Conservation (phyloP, 1,284 basidiomycete species). For the Ustilago esculenta region DNA sequence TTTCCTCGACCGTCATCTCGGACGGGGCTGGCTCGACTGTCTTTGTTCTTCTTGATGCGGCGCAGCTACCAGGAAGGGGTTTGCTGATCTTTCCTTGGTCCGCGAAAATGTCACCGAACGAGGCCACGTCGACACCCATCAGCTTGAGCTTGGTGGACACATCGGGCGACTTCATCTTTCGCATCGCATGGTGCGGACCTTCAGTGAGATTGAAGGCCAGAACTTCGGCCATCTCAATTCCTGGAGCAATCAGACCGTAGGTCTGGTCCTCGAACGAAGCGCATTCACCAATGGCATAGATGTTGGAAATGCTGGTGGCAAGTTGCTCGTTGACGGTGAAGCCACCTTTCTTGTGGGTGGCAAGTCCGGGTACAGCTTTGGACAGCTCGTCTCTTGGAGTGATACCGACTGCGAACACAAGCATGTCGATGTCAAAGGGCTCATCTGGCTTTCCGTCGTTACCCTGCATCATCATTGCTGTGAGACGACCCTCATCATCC, state of each 20-base stretch:
- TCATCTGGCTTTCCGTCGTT: constrained; percentile 61
- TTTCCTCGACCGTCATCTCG: constrained; percentile 31
- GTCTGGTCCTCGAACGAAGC: constrained; percentile 76
- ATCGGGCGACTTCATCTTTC: constrained; percentile 74
- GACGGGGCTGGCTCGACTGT: constrained; percentile 3
- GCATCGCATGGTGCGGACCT: constrained; percentile 68
- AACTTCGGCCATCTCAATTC: constrained; percentile 80
- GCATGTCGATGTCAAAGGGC: constrained; percentile 66
- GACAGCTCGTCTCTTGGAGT: constrained; percentile 78
- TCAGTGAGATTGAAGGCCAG: constrained; percentile 77
- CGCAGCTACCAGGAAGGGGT: constrained; percentile 43
- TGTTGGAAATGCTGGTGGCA: constrained; percentile 72
- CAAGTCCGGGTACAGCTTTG: constrained; percentile 11
- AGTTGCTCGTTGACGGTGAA: constrained; percentile 74
- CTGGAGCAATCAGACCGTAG: constrained; percentile 78
- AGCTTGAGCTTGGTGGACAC: constrained; percentile 76
- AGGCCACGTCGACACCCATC: constrained; percentile 79
- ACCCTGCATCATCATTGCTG: constrained; percentile 58
- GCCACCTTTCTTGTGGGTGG: constrained; percentile 72
- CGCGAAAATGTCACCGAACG: constrained; percentile 80
- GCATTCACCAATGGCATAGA: constrained; percentile 81
- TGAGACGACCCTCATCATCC: constrained; percentile 44
- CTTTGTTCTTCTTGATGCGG: constrained; percentile 13
- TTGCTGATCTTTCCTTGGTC: constrained; percentile 70
- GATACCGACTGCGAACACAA: constrained; percentile 69